Evolutionary conservation across 2,329 filamentous ascomycete species (phyloP), one percentile per base, ranked within the genome.

Genomic region (Cercospora zeae-maydis): DNA sequence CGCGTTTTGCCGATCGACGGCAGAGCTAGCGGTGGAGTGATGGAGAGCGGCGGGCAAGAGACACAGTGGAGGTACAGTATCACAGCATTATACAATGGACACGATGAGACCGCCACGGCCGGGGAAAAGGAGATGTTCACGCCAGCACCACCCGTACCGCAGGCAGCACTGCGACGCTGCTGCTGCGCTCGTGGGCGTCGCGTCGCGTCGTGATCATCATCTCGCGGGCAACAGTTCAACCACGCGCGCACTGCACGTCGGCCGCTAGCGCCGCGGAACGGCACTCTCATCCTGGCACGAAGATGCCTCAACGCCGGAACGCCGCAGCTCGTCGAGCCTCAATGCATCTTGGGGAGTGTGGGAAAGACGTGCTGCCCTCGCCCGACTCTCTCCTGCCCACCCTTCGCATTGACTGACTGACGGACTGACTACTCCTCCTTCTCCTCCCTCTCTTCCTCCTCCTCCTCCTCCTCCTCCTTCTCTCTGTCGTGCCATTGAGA

Each of bases 251-350:
- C 30, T 52, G 57, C 57, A 59, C 42, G 42, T 59, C 16, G 27
- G 31, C 19, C 19, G 24, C 45, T 59, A 52, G 57, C 57, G 57
- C 39, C 33, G 33, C 57, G 57, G 57, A 34, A 59, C 57, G 57
- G 57, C 56, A 49, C 56, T 39, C 8, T 21, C 24, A 31, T 57
- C 54, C 36, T 37, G 19, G 36, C 57, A 27, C 16, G 42, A 59
- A 27, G 57, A 51, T 59, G 57, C 31, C 57, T 52, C 57, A 59
- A 59, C 57, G 45, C 42, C 57, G 57, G 57, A 24, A 24, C 16
- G 42, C 14, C 39, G 45, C 57, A 51, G 57, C 57, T 59, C 57
- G 56, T 51, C 57, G 57, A 49, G 57, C 39, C 42, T 59, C 57
- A 59, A 59, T 59, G 57, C 42, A 51, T 59, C 42, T 27, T 10